These are phyloP conservation scores for Mycena metata DNA, from an alignment of 768 basidiomycete species.

Conservation along the genomic window DNA sequence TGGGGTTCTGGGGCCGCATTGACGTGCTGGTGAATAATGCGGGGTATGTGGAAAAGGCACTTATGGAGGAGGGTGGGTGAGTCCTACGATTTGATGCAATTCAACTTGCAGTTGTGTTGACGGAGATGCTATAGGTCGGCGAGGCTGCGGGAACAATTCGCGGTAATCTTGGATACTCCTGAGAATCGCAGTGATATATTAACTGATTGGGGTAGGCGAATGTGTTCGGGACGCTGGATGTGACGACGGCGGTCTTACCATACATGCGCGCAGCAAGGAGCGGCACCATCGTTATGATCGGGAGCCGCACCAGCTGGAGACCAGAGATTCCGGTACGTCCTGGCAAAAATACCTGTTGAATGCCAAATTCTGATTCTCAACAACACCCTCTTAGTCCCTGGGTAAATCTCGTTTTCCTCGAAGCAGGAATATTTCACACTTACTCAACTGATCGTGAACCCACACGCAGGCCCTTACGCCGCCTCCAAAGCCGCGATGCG, in stretches of 20 bases:
- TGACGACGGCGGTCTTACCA: constrained; percentile 60
- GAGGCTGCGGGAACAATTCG: constrained; percentile 22
- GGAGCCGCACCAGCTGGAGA: constrained; percentile 54
- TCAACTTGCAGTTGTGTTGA: too few relatives aligned
- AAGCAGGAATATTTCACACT: too few relatives aligned
- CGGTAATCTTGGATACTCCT: background rate
- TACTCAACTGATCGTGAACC: too few relatives aligned
- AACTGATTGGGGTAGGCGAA: constrained; percentile 47
- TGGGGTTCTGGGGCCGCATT: constrained; percentile 54
- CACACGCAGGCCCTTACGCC: constrained; percentile 43
- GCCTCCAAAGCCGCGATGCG: constrained; percentile 58
- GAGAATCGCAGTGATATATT: background rate
- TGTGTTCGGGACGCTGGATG: constrained; percentile 59
- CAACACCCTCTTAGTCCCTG: too few relatives aligned
- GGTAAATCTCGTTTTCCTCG: too few relatives aligned
- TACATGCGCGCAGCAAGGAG: constrained; percentile 46
- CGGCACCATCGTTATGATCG: constrained; percentile 58
- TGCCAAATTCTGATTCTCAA: too few relatives aligned
- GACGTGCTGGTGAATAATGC: constrained; percentile 63
- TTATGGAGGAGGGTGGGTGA: constrained; percentile 59
- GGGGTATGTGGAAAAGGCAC: constrained; percentile 50
- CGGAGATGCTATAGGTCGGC: constrained; percentile 1
- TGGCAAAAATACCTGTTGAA: too few relatives aligned
- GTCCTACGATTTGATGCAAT: background rate
- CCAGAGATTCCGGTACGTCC: constrained; percentile 41